Evolutionary conservation across 2,329 filamentous ascomycete genomes (phyloP), one percentile per base, ranked within the genome.

Genomic region (Fusarium sacchari): DNA sequence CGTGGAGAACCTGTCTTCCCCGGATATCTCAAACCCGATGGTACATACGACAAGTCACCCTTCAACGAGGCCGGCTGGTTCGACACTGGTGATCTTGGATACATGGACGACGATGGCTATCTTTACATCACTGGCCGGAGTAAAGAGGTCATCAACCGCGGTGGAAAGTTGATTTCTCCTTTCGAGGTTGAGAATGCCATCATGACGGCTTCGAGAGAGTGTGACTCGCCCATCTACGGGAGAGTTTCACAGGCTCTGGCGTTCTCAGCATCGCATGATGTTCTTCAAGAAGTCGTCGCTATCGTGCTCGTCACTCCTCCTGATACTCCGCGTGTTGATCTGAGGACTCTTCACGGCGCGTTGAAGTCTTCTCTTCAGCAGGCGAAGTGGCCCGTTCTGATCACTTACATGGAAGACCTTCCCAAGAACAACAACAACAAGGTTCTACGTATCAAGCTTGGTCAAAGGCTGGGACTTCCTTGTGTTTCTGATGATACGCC

Each of bases 401-500:
- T 67, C 34, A n/a, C 39, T 0, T 67, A 67, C 5, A 67, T 67
- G 62, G 4, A 42, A 1, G 64, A 67, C 10, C 42, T 67, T 6
- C 64, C 64, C 1, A 67, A 67, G 52, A 67, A 67, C 39, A 67
- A 67, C 39, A 67, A 67, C n/a, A 58, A 58, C 18, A 67, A 67
- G 12, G 63, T 67, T 0, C 34, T 67, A 2, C 20, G 64, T 17
- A 67, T 67, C 5, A 67, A 36, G 9, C 62, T 67, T 7, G 53
- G 43, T 0, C 46, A 61, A 10, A 32, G 64, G 0, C 11, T 67
- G 7, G 52, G 40, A 1, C 28, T 67, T 5, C 44, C 46, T 1
- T 36, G 8, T 4, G 17, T 60, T 2, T 24, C 52, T 1, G 62
- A 67, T 28, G 34, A 67, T 12, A 67, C 62, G 0, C 15, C 64